A percentile compares a stretch with the other conserved stretches of the same genome.
These are phyloP conservation scores for Clavulina sp. DNA, from an alignment of 768 basidiomycete species.

Conservation along the genomic window DNA sequence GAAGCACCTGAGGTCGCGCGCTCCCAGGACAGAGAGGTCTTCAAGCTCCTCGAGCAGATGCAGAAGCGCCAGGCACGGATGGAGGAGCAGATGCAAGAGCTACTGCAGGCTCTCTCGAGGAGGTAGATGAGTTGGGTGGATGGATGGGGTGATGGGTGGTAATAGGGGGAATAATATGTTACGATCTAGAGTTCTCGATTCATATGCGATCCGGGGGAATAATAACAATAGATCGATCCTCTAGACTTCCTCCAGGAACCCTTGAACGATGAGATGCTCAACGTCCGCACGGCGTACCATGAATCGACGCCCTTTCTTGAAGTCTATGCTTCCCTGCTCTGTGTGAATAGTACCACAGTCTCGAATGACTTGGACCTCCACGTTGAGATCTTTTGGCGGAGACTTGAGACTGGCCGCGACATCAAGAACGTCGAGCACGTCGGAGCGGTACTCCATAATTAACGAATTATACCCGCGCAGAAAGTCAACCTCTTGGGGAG, in stretches of 20 bases:
- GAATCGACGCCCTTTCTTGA: conserved; percentile 76
- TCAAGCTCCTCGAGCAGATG: not conserved
- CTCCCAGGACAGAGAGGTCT: not conserved
- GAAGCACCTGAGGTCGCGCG: not conserved
- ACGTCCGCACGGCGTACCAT: conserved; percentile 78
- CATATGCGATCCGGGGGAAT: too few species aligned
- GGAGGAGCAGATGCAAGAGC: not conserved
- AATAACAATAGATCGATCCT: too few species aligned
- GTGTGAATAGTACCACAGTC: conserved; percentile 90
- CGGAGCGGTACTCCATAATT: conserved; percentile 68
- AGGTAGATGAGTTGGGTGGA: too few species aligned
- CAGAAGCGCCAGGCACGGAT: not conserved
- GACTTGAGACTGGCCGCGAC: conserved; percentile 64
- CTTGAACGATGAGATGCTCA: conserved; percentile 86
- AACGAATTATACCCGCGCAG: conserved; percentile 62
- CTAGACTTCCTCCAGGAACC: conserved; percentile 72
- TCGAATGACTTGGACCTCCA: conserved; percentile 66
- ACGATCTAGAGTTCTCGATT: too few species aligned
- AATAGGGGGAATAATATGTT: too few species aligned
- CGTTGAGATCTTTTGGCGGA: conserved; percentile 81
- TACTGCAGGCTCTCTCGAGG: too few species aligned
- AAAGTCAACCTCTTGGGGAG: conserved; percentile 72
- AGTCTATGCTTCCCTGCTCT: conserved; percentile 78
- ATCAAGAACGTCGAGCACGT: conserved; percentile 66
- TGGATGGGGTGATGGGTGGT: too few species aligned